phyloP scores from a whole-genome alignment of 2,329 filamentous ascomycete genomes.

The Periglandula ipomoeae region DNA sequence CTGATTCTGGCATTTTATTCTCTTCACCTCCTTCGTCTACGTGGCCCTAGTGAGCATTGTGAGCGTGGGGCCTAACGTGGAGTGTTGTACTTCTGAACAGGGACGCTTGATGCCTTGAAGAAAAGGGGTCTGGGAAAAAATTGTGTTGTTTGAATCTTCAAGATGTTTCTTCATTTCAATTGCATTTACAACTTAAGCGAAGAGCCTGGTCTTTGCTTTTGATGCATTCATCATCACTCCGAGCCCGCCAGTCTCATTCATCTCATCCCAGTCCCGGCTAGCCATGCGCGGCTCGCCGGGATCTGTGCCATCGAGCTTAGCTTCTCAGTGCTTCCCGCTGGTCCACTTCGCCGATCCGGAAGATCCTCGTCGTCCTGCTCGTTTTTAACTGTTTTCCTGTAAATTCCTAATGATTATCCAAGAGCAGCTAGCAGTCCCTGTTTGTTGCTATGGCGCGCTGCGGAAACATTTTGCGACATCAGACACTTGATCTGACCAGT shows the following conservation, averaged over 20 bases:
- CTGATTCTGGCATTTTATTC: no score
- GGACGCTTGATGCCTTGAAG: no score
- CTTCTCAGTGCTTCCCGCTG: neutral
- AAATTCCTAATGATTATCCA: neutral
- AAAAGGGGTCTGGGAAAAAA: no score
- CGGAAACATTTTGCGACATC: neutral
- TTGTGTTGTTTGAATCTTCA: no score
- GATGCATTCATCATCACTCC: neutral
- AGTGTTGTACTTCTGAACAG: no score
- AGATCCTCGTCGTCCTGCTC: neutral
- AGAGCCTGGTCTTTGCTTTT: neutral
- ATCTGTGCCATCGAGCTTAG: conserved; percentile 10
- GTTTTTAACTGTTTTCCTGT: neutral
- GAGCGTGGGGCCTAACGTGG: no score
- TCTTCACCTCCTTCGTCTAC: neutral
- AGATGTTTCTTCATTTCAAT: no score
- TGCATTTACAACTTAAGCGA: no score
- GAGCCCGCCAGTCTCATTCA: neutral
- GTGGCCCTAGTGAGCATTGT: no score
- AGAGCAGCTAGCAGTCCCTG: neutral
- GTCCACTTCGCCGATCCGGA: conserved; percentile 2
- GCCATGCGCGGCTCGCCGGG: conserved; percentile 7
- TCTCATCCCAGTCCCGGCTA: neutral
- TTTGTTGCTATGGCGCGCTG: neutral
- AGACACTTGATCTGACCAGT: neutral